phyloP scores from a whole-genome alignment of 2,329 filamentous ascomycete species.

The Cordyceps farinosa region DNA sequence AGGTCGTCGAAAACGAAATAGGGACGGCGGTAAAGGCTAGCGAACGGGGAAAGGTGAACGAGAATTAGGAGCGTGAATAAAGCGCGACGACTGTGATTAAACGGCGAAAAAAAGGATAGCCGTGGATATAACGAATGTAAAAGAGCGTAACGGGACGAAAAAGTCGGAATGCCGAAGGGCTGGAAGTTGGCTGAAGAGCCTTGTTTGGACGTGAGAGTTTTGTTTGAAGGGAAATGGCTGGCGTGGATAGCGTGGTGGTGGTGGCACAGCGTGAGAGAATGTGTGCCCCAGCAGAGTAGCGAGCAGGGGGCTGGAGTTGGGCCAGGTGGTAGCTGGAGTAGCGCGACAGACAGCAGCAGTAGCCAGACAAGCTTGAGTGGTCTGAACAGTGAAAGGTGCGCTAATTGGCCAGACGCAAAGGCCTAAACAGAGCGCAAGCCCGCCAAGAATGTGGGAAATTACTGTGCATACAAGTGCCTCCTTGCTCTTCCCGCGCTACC shows the following conservation, averaged over 20 bases:
- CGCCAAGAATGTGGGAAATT: slow-evolving; percentile 36
- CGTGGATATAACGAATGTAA: slow-evolving; percentile 8
- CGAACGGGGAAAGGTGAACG: slow-evolving; percentile 1
- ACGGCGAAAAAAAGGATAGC: slow-evolving; percentile 7
- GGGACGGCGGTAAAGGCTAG: not conserved
- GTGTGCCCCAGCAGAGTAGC: not conserved
- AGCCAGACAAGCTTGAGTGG: not conserved
- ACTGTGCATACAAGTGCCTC: slow-evolving; percentile 21
- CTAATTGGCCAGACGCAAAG: not conserved
- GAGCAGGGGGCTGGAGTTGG: not conserved
- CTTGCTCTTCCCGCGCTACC: not conserved
- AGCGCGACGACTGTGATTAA: not conserved
- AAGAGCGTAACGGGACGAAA: slow-evolving; percentile 13
- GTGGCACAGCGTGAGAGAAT: not conserved
- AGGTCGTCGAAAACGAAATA: slow-evolving; percentile 6
- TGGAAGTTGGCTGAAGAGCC: slow-evolving; percentile 10
- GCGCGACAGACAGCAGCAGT: not conserved
- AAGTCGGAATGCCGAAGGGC: slow-evolving; percentile 14
- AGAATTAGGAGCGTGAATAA: slow-evolving; percentile 4
- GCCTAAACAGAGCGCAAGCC: slow-evolving; percentile 1
- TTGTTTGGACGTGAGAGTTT: slow-evolving; percentile 7
- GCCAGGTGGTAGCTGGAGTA: not conserved
- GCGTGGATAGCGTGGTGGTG: not conserved
- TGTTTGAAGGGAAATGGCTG: slow-evolving; percentile 15
- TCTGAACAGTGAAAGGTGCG: not conserved